Evolutionary conservation across 495 filamentous ascomycete species (phyloP).

Genomic region (Melanomma pulvis-pyrius): DNA sequence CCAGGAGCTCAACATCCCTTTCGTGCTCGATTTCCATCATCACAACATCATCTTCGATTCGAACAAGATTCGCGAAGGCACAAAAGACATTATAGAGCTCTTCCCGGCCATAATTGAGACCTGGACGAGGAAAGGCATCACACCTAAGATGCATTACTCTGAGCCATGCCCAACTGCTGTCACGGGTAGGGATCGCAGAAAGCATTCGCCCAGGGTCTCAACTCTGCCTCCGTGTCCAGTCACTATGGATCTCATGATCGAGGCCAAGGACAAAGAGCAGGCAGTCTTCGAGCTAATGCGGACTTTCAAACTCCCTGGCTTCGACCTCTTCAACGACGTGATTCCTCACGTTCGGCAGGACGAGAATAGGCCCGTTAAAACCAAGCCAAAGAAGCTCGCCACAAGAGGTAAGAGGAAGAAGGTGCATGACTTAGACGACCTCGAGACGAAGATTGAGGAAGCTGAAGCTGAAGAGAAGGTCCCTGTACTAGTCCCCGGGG

Average conservation of each 20-base stretch:
- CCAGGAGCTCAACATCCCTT: slow-evolving; percentile 88
- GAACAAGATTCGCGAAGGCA: slow-evolving; percentile 76
- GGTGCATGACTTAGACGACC: slow-evolving; percentile 51
- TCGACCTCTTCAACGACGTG: slow-evolving; percentile 74
- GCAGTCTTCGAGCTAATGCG: slow-evolving; percentile 94
- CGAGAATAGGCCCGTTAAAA: slow-evolving; percentile 67
- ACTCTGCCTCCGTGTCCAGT: slow-evolving; percentile 79
- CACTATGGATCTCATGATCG: slow-evolving; percentile 95
- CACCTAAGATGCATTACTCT: slow-evolving; percentile 95
- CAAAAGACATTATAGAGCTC: slow-evolving; percentile 73
- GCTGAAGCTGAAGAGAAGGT: slow-evolving; percentile 34
- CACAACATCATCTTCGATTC: slow-evolving; percentile 90
- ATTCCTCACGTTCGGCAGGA: slow-evolving; percentile 76
- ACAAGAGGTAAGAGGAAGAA: slow-evolving; percentile 51
- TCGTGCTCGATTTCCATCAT: slow-evolving; percentile 93
- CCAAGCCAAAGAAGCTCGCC: slow-evolving; percentile 49
- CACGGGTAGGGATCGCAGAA: slow-evolving; percentile 73
- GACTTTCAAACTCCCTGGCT: slow-evolving; percentile 78
- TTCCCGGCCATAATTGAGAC: slow-evolving; percentile 77
- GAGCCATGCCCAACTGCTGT: slow-evolving; percentile 76
- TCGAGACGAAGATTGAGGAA: slow-evolving; percentile 51
- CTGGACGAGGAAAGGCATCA: slow-evolving; percentile 85
- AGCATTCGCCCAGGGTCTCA: slow-evolving; percentile 77
- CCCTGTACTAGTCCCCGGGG: slow-evolving; percentile 56
- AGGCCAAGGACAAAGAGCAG: slow-evolving; percentile 98